These are phyloP conservation scores for Cinchona pubescens DNA, from an alignment of 257 asterid genomes.

Conservation along the genomic window DNA sequence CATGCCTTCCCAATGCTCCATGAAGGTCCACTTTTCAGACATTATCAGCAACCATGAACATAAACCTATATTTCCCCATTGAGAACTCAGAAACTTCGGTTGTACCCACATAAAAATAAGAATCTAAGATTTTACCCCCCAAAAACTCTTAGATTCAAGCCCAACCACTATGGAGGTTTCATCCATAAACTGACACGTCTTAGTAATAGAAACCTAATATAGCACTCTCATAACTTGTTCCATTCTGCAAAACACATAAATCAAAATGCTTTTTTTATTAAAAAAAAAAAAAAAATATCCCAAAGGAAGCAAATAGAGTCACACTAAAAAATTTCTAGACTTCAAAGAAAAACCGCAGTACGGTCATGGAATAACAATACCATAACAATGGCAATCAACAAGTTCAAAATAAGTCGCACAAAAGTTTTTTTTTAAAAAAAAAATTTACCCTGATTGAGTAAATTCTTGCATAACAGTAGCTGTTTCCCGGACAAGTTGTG, in stretches of 20 bases:
- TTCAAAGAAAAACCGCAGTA: background rate
- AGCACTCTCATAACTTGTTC: background rate
- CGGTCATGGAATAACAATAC: background rate
- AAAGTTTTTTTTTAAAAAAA: background rate
- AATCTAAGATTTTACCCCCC: background rate
- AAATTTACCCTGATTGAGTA: constrained; percentile 92
- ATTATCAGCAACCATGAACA: background rate
- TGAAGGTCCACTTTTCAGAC: background rate
- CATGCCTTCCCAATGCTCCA: background rate
- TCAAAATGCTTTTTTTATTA: background rate
- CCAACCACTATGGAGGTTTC: background rate
- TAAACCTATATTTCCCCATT: background rate
- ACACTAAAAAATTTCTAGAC: background rate
- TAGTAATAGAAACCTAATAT: background rate
- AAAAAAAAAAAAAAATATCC: too few species aligned
- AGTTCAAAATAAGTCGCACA: background rate
- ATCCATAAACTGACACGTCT: background rate
- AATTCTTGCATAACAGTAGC: constrained; percentile 99
- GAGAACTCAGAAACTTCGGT: background rate
- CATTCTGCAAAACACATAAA: background rate
- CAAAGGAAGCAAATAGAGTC: background rate
- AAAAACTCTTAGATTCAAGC: background rate
- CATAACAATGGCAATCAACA: background rate
- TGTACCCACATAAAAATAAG: background rate
- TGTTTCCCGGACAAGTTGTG: constrained; percentile 97